These are phyloP conservation scores for Suhomyces xylopsoci DNA, from an alignment of 805 yeast genomes.

Conservation along the genomic window DNA sequence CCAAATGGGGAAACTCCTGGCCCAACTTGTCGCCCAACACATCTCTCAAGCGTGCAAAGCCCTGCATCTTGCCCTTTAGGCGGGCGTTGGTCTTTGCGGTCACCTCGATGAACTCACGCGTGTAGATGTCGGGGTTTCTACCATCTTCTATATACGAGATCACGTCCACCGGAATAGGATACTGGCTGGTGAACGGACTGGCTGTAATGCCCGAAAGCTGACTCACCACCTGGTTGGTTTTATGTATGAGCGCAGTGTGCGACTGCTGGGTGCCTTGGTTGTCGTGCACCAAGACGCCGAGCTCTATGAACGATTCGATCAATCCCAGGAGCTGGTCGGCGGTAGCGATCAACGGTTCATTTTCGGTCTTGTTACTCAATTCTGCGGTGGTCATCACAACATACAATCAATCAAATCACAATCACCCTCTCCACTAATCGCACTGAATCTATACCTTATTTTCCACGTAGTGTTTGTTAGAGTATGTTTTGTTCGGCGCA, in stretches of 20 bases:
- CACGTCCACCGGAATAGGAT: constrained; percentile 76
- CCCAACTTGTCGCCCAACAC: constrained; percentile 65
- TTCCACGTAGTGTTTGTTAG: background rate
- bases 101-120: constrained; percentile 93
- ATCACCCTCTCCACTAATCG: no score
- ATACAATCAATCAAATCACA: no score
- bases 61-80: constrained; percentile 78
- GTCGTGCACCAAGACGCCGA: constrained; percentile 91
- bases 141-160: constrained; percentile 92
- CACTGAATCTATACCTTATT: no score
- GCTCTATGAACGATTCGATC: constrained; percentile 77
- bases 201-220: constrained; percentile 35
- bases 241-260: constrained; percentile 43
- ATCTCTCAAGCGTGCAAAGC: constrained; percentile 60
- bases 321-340: constrained; percentile 23
- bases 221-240: constrained; percentile 40
- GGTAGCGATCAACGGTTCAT: constrained; percentile 22
- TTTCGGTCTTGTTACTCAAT: constrained; percentile 14
- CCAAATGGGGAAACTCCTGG: constrained; percentile 77
- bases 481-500: background rate
- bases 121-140: constrained; percentile 93
- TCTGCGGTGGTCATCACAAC: constrained; percentile 23
- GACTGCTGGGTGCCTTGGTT: constrained; percentile 86
- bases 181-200: constrained; percentile 31
- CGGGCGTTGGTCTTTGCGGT: constrained; percentile 87